Evolutionary conservation across 2,329 filamentous ascomycete species (phyloP).

Genomic region (Penicillium sp.): DNA sequence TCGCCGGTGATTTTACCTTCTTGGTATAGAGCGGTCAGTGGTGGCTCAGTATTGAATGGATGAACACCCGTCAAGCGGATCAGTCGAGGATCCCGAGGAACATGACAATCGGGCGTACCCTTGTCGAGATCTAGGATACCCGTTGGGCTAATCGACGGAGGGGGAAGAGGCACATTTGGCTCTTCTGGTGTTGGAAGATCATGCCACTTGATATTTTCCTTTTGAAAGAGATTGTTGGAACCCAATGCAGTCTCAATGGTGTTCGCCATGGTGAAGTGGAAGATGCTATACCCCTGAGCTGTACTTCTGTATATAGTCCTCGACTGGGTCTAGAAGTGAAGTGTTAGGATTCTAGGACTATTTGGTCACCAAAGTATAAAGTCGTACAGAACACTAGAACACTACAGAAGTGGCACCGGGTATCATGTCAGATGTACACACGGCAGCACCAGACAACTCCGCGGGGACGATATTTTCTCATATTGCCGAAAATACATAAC

Average conservation of each 20-base stretch:
- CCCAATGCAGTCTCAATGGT: conserved; percentile 18
- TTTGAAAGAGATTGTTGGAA: conserved; percentile 18
- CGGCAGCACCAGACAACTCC: not conserved
- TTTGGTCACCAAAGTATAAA: not conserved
- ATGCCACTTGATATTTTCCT: conserved; percentile 24
- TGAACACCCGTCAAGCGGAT: conserved; percentile 86
- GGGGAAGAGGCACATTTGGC: conserved; percentile 64
- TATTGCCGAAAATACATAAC: not conserved
- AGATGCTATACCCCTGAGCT: not conserved
- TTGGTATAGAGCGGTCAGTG: conserved; percentile 73
- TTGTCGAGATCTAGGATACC: conserved; percentile 71
- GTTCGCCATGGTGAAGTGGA: conserved; percentile 23
- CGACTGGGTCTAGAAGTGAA: not conserved
- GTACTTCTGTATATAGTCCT: not conserved
- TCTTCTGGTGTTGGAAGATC: conserved; percentile 23
- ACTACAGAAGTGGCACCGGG: not conserved
- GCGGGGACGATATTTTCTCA: not conserved
- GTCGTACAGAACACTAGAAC: not conserved
- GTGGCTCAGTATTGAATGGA: conserved; percentile 87
- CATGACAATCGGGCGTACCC: conserved; percentile 79
- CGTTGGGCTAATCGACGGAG: conserved; percentile 56
- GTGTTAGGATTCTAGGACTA: not conserved
- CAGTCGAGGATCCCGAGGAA: conserved; percentile 74
- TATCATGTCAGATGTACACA: not conserved
- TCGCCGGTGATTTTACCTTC: conserved; percentile 37